Conservation (phyloP, 306 rosid genomes). For the Lathyrus aphaca region DNA sequence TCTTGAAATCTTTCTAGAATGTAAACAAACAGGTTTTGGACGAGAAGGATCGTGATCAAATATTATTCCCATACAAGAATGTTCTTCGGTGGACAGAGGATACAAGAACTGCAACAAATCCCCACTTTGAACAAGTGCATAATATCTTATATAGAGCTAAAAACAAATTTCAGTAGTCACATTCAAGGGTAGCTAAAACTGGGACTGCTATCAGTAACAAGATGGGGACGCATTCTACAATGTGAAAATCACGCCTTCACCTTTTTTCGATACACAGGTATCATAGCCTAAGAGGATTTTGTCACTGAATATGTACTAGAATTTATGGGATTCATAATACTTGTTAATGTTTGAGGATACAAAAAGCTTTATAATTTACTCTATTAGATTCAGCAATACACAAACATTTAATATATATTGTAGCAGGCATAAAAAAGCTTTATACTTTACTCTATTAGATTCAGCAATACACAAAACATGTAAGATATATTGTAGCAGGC, state of each 20-base stretch:
- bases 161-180: slow-evolving; percentile 58
- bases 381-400: not conserved
- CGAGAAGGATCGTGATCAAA: slow-evolving; percentile 61
- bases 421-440: too few species aligned
- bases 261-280: too few species aligned
- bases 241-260: slow-evolving; percentile 35
- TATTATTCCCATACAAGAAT: slow-evolving; percentile 77
- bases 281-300: too few species aligned
- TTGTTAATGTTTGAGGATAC: too few species aligned
- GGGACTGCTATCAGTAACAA: slow-evolving; percentile 32
- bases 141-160: slow-evolving; percentile 60
- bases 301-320: too few species aligned
- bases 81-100: slow-evolving; percentile 76
- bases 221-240: slow-evolving; percentile 38
- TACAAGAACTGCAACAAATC: slow-evolving; percentile 74
- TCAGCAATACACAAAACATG: too few species aligned
- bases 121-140: slow-evolving; percentile 75
- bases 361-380: too few species aligned
- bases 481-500: too few species aligned
- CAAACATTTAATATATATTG: too few species aligned
- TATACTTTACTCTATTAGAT: too few species aligned
- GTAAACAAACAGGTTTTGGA: slow-evolving; percentile 59
- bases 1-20: slow-evolving; percentile 10
- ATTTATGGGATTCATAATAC: too few species aligned
- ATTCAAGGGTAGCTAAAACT: slow-evolving; percentile 42